Percentiles rank a stretch among this genome's conserved stretches.
Evolutionary conservation across 495 filamentous ascomycete species (phyloP).

Genomic region (Penicillium mononematosum): DNA sequence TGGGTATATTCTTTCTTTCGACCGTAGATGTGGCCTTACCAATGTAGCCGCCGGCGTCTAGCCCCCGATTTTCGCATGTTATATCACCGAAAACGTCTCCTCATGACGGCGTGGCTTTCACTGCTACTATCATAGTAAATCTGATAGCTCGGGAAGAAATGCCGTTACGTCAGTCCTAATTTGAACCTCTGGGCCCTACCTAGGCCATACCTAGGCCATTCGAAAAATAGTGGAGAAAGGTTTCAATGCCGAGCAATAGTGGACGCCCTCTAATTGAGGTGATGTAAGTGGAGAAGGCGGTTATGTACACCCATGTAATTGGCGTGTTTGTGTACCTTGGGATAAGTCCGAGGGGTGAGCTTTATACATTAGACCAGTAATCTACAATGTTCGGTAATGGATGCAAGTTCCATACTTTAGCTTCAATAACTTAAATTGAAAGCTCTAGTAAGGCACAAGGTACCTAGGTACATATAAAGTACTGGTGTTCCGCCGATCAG

Average conservation of each 20-base stretch:
- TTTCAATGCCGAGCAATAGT: no score
- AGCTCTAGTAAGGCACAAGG: not conserved
- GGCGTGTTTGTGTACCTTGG: not conserved
- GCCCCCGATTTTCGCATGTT: not conserved
- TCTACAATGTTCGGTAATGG: not conserved
- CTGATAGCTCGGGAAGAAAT: not conserved
- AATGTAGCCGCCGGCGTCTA: slow-evolving; percentile 13
- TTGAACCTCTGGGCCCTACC: not conserved
- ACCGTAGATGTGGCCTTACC: not conserved
- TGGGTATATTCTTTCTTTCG: not conserved
- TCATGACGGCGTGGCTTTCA: slow-evolving; percentile 15
- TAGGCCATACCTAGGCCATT: not conserved
- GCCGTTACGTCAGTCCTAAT: not conserved
- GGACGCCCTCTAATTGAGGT: not conserved
- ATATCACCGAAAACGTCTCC: not conserved
- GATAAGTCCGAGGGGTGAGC: no score
- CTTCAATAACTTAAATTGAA: slow-evolving; percentile 5
- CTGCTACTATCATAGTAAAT: not conserved
- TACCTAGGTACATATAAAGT: not conserved
- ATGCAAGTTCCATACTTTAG: not conserved
- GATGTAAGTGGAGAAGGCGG: not conserved
- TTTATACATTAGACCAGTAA: not conserved
- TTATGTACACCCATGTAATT: not conserved
- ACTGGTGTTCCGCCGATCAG: not conserved
- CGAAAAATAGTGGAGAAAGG: no score